Evolutionary conservation across 2,329 filamentous ascomycete genomes (phyloP).

Genomic region (Phaeosphaeria sp.): DNA sequence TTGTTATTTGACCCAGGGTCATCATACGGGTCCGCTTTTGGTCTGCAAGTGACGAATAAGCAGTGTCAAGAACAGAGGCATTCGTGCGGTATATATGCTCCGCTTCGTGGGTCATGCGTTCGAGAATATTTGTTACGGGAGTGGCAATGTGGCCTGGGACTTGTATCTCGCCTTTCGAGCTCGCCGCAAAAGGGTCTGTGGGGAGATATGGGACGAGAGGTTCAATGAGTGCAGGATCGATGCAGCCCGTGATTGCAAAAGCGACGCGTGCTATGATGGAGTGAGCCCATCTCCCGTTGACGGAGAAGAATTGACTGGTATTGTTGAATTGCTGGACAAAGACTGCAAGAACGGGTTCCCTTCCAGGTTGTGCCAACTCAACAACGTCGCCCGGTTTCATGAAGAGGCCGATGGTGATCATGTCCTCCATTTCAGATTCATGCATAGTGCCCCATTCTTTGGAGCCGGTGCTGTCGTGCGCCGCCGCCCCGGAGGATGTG

Average conservation of each 20-base stretch:
- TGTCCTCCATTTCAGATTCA: conserved; percentile 36
- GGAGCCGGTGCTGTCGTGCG: conserved; percentile 24
- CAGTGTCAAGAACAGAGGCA: conserved; percentile 56
- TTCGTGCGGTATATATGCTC: conserved; percentile 57
- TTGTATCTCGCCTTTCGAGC: conserved; percentile 42
- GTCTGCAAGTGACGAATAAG: conserved; percentile 56
- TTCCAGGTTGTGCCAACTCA: conserved; percentile 47
- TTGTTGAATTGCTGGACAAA: conserved; percentile 53
- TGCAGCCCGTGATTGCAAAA: conserved; percentile 59
- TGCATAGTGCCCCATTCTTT: conserved; percentile 25
- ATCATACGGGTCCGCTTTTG: conserved; percentile 53
- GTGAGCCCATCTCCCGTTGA: conserved; percentile 58
- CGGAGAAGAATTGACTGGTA: conserved; percentile 57
- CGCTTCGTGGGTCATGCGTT: conserved; percentile 52
- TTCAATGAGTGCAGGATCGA: conserved; percentile 53
- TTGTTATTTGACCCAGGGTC: conserved; percentile 55
- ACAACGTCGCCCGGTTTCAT: conserved; percentile 58
- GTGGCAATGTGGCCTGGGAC: conserved; percentile 56
- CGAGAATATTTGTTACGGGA: conserved; percentile 53
- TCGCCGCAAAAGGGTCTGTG: conserved; percentile 30
- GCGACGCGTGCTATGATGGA: conserved; percentile 47
- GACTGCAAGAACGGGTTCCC: conserved; percentile 56
- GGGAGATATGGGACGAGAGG: conserved; percentile 61
- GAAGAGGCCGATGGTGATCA: conserved; percentile 45
- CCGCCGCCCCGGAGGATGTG: conserved; percentile 21